Percentiles rank a stretch among this genome's conserved stretches.
phyloP scores from a whole-genome alignment of 2,329 filamentous ascomycete genomes.

The Beauveria sp. region DNA sequence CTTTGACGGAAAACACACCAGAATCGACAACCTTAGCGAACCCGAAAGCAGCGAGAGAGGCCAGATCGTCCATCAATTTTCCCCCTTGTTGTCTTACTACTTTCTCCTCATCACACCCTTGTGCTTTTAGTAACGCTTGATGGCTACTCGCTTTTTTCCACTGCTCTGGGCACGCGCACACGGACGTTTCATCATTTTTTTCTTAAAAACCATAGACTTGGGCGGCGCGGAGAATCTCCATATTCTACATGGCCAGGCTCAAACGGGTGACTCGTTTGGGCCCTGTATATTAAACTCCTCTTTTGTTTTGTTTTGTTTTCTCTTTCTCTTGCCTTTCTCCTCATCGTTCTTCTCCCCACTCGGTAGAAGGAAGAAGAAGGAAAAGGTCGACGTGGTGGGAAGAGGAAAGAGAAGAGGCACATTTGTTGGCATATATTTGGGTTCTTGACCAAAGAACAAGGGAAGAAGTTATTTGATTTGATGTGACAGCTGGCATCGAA shows the following conservation, averaged over 20 bases:
- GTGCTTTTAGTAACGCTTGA: conserved; percentile 10
- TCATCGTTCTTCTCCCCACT: not conserved
- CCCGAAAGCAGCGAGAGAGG: not conserved
- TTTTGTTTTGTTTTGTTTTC: not conserved
- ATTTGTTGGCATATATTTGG: conserved; percentile 7
- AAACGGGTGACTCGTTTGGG: not conserved
- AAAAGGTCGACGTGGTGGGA: not conserved
- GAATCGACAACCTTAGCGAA: not conserved
- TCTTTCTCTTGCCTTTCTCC: not conserved
- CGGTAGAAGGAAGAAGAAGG: not conserved
- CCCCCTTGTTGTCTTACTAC: conserved; percentile 7
- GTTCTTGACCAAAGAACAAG: not conserved
- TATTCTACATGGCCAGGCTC: not conserved
- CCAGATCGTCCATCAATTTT: not conserved
- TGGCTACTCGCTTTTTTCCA: conserved; percentile 3
- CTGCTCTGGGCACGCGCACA: conserved; percentile 4
- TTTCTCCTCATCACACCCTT: not conserved
- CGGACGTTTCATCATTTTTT: conserved; percentile 4
- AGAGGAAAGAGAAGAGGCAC: not conserved
- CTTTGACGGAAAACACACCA: not conserved
- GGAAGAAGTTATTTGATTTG: not conserved
- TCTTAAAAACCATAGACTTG: conserved; percentile 8
- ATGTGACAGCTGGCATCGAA: not conserved
- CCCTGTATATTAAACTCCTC: conserved; percentile 12
- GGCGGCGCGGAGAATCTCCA: conserved; percentile 1